Evolutionary conservation across 768 basidiomycete genomes (phyloP).

Genomic region (Rhodotorula diobovata): DNA sequence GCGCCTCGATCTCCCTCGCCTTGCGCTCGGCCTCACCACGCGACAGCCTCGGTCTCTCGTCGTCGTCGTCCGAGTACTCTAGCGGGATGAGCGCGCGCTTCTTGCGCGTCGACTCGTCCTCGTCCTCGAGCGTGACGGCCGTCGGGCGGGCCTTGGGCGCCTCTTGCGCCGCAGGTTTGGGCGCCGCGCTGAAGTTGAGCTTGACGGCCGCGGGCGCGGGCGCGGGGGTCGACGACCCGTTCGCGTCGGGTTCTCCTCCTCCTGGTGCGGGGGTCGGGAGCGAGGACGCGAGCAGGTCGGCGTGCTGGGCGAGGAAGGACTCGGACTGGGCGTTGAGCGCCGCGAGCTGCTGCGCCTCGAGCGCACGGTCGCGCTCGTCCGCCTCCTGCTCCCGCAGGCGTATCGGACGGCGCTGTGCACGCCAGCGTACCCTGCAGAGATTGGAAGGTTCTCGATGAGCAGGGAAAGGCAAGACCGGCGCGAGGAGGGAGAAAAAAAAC

Average conservation of each 20-base stretch:
- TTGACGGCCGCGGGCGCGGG: constrained; percentile 29
- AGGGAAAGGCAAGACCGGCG: neutral
- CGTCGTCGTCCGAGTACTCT: constrained; percentile 43
- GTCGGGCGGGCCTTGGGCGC: constrained; percentile 22
- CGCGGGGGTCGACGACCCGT: neutral
- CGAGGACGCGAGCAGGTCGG: constrained; percentile 36
- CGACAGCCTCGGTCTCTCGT: constrained; percentile 27
- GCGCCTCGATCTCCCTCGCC: constrained; percentile 33
- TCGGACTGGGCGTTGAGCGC: constrained; percentile 85
- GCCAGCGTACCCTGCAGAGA: constrained; percentile 71
- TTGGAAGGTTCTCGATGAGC: accelerated
- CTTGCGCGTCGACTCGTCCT: constrained; percentile 37
- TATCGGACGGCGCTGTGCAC: constrained; percentile 64
- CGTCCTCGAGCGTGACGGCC: constrained; percentile 38
- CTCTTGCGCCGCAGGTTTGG: constrained; percentile 6
- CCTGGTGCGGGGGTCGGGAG: neutral
- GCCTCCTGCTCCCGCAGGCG: constrained; percentile 73
- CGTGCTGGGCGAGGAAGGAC: constrained; percentile 61
- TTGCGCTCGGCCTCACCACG: constrained; percentile 29
- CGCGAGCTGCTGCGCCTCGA: constrained; percentile 80
- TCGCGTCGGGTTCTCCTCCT: neutral
- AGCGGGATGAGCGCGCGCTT: constrained; percentile 43
- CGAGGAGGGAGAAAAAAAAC: constrained; percentile 39
- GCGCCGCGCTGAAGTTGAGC: constrained; percentile 27
- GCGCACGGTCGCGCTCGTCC: constrained; percentile 73